phyloP scores from a whole-genome alignment of 257 asterid species.

The Capsicum rhomboideum region DNA sequence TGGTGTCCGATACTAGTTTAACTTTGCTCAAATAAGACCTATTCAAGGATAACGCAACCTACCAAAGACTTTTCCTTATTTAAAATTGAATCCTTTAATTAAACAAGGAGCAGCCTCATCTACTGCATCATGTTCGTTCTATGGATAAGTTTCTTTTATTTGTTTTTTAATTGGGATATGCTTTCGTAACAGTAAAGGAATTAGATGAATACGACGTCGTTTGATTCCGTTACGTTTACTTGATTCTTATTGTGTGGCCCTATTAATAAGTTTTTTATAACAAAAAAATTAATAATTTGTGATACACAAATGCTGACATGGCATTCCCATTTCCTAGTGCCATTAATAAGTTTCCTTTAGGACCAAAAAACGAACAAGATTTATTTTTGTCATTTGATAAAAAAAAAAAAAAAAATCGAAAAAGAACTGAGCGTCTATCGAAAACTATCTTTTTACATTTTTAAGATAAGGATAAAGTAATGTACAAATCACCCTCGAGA shows the following conservation, averaged over 20 bases:
- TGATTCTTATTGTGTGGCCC: background rate
- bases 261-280: background rate
- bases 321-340: background rate
- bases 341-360: background rate
- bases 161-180: background rate
- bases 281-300: background rate
- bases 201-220: background rate
- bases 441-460: background rate
- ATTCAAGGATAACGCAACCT: too few species aligned
- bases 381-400: background rate
- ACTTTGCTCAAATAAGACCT: too few species aligned
- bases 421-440: accelerated
- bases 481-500: too few species aligned
- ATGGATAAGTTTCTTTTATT: background rate
- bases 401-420: background rate
- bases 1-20: too few species aligned
- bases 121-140: too few species aligned
- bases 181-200: background rate
- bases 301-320: background rate
- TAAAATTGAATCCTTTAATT: too few species aligned
- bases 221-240: background rate
- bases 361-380: background rate
- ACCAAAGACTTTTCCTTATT: too few species aligned
- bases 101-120: too few species aligned
- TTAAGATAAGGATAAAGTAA: too few species aligned